phyloP scores from a whole-genome alignment of 192 early-diverging fungal species.

The Geranomyces michiganensis region DNA sequence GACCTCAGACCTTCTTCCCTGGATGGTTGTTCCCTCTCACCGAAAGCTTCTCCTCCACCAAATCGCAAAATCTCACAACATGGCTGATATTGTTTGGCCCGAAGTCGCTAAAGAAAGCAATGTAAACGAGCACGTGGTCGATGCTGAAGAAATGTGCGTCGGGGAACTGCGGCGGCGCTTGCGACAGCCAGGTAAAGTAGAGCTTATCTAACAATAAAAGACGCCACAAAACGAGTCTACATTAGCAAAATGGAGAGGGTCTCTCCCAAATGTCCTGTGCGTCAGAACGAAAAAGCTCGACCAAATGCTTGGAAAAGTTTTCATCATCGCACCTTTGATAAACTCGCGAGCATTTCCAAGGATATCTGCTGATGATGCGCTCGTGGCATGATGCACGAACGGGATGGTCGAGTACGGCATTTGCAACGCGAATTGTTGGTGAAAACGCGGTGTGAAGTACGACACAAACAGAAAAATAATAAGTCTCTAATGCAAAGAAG shows the following conservation, averaged over 20 bases:
- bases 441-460: no score
- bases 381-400: slow-evolving; percentile 36
- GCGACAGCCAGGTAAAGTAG: slow-evolving; percentile 59
- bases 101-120: slow-evolving; percentile 69
- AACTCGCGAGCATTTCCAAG: slow-evolving; percentile 43
- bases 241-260: background rate
- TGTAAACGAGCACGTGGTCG: slow-evolving; percentile 62
- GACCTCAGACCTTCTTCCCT: no score
- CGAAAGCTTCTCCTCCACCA: slow-evolving; percentile 62
- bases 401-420: slow-evolving; percentile 37
- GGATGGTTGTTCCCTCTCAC: slow-evolving; percentile 31
- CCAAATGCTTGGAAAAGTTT: background rate
- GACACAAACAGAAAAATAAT: no score
- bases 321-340: slow-evolving; percentile 48
- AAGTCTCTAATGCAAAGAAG: no score
- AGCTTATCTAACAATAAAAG: slow-evolving; percentile 54
- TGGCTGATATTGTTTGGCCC: slow-evolving; percentile 69
- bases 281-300: background rate
- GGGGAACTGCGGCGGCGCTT: slow-evolving; percentile 42
- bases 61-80: slow-evolving; percentile 63
- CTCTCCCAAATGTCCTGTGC: background rate
- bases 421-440: no score
- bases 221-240: background rate
- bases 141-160: slow-evolving; percentile 62
- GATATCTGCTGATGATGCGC: slow-evolving; percentile 34